Percentiles rank a stretch among this genome's conserved stretches.
Conservation (phyloP, 1,284 basidiomycete genomes). For the Cryptococcus sp. region DNA sequence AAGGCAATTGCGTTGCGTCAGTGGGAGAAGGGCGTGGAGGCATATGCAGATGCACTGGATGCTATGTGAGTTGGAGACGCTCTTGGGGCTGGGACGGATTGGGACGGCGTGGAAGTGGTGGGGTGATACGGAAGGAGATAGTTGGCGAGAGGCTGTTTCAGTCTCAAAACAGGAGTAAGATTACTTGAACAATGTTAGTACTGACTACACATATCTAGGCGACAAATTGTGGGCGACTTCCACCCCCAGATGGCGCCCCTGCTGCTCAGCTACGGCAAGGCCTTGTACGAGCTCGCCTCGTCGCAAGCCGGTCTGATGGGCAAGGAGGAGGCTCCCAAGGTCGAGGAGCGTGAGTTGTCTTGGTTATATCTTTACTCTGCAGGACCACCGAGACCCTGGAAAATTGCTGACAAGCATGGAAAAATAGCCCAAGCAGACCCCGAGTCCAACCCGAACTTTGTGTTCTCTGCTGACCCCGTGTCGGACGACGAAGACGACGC, state of each 20-base stretch:
- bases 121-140: background rate
- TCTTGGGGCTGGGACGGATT: background rate
- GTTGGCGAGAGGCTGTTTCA: background rate
- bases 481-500: constrained; percentile 34
- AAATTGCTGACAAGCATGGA: constrained; percentile 1
- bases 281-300: constrained; percentile 82
- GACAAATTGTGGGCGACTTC: constrained; percentile 66
- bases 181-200: no score
- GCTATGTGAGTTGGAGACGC: constrained; percentile 58
- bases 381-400: background rate
- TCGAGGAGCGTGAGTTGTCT: constrained; percentile 50
- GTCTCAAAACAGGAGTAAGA: background rate
- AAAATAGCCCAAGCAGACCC: constrained; percentile 12
- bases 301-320: constrained; percentile 74
- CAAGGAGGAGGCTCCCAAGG: constrained; percentile 59
- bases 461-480: constrained; percentile 35
- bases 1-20: constrained; percentile 77
- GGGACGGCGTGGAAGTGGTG: background rate
- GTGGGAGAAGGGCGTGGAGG: constrained; percentile 77
- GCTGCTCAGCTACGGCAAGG: constrained; percentile 80
- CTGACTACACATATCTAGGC: constrained; percentile 52
- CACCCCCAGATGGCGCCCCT: constrained; percentile 74
- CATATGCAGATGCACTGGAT: constrained; percentile 80
- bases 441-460: constrained; percentile 24
- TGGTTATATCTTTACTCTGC: background rate